Conservation (phyloP, 2,329 filamentous ascomycete genomes). For the Pseudonectria foliicola region DNA sequence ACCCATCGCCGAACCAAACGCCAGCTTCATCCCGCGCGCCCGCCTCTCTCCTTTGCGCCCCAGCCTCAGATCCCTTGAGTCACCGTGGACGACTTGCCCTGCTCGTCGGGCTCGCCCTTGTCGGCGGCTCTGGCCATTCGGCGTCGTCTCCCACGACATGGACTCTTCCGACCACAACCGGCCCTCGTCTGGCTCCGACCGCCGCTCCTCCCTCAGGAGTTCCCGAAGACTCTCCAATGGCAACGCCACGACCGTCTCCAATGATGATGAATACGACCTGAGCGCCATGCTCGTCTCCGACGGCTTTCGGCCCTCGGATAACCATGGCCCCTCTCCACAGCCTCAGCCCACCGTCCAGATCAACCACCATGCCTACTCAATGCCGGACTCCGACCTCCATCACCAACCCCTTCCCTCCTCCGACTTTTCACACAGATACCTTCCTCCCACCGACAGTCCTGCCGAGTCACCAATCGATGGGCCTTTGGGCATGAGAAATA, state of each 20-base stretch:
- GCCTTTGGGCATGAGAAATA: slow-evolving; percentile 19
- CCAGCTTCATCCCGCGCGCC: too few relatives aligned
- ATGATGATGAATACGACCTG: slow-evolving; percentile 42
- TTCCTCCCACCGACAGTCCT: too few relatives aligned
- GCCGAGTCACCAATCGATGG: slow-evolving; percentile 14
- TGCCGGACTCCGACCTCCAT: background rate
- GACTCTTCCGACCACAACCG: slow-evolving; percentile 30
- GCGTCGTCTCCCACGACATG: slow-evolving; percentile 28
- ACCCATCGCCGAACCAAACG: too few relatives aligned
- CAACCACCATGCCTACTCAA: slow-evolving; percentile 12
- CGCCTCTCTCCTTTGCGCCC: too few relatives aligned
- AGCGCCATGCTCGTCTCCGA: slow-evolving; percentile 45
- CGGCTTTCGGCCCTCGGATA: slow-evolving; percentile 39
- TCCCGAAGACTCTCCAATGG: slow-evolving; percentile 32
- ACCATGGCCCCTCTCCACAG: slow-evolving; percentile 18
- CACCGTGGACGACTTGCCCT: slow-evolving; percentile 6
- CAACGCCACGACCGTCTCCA: slow-evolving; percentile 14
- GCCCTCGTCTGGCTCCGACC: slow-evolving; percentile 29
- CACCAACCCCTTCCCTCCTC: slow-evolving; percentile 8
- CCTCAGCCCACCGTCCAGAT: slow-evolving; percentile 14
- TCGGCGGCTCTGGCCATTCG: slow-evolving; percentile 18
- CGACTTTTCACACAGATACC: slow-evolving; percentile 6
- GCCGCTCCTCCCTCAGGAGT: slow-evolving; percentile 35
- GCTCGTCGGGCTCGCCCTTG: slow-evolving; percentile 16
- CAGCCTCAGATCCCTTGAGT: too few relatives aligned